Evolutionary conservation across 371 early-diverging fungal genomes (phyloP).

Genomic region (Haplosporangium sp.): DNA sequence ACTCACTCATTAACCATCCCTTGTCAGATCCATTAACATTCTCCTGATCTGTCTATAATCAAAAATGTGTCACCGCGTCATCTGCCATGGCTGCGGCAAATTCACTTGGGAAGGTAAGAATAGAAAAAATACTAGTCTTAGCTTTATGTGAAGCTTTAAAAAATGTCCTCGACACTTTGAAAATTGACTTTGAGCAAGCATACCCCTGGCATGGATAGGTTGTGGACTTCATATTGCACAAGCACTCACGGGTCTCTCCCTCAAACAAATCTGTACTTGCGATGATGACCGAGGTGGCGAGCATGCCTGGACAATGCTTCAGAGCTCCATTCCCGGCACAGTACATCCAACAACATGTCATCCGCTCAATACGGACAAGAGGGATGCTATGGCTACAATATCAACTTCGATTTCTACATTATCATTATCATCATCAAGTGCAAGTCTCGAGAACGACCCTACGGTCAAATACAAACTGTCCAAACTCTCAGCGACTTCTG

Average conservation of each 20-base stretch:
- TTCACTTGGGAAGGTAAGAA: constrained; percentile 50
- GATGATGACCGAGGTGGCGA: constrained; percentile 42
- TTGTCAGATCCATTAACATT: too few species aligned
- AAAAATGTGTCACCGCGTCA: constrained; percentile 41
- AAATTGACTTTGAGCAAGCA: not conserved
- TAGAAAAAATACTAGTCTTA: not conserved
- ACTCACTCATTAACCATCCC: too few species aligned
- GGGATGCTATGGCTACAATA: not conserved
- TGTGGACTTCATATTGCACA: constrained; percentile 48
- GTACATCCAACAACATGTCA: not conserved
- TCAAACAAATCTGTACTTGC: constrained; percentile 44
- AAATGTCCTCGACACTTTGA: not conserved
- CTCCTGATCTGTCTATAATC: too few species aligned
- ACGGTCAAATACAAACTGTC: constrained; percentile 36
- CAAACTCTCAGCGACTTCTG: constrained; percentile 34
- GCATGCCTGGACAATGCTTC: constrained; percentile 20
- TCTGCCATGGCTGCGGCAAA: constrained; percentile 43
- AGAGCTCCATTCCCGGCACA: too few species aligned
- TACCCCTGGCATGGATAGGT: constrained; percentile 6
- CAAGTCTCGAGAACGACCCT: not conserved
- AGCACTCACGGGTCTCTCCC: constrained; percentile 35
- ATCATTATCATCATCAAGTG: not conserved
- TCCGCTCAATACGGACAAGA: too few species aligned
- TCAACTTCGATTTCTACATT: not conserved
- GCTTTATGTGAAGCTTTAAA: not conserved